A percentile compares a stretch with the other conserved stretches of the same genome.
Evolutionary conservation across 176 grass and related monocot species (phyloP).

Genomic region (Cymbopogon citratus): DNA sequence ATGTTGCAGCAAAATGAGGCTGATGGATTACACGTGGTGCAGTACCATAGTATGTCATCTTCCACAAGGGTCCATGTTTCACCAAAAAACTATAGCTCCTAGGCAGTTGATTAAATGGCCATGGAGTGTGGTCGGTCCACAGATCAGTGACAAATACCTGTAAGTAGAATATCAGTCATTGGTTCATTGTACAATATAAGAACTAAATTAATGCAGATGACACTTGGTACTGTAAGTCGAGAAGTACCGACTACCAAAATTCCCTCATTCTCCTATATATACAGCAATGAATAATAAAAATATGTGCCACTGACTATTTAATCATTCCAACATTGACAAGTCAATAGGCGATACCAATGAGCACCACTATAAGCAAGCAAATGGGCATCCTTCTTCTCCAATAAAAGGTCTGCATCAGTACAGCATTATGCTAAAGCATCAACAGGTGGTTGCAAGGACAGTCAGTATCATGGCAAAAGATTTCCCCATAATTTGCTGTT

Average conservation of each 20-base stretch:
- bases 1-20: conserved; percentile 95
- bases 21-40: conserved; percentile 87
- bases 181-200: conserved; percentile 5
- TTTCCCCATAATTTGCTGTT: neutral
- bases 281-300: conserved; percentile 7
- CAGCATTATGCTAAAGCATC: conserved; percentile 15
- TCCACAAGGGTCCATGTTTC: conserved; percentile 93
- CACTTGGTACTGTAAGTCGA: conserved; percentile 2
- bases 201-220: conserved; percentile 10
- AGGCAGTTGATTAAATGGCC: conserved; percentile 97
- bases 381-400: neutral
- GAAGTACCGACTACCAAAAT: neutral
- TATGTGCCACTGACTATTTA: neutral
- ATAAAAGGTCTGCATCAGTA: neutral
- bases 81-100: conserved; percentile 99
- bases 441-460: neutral
- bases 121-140: conserved; percentile 93
- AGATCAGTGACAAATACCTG: conserved; percentile 93
- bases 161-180: neutral
- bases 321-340: conserved; percentile 3
- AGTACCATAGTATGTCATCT: conserved; percentile 93
- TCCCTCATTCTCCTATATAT: neutral
- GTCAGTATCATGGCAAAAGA: neutral
- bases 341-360: neutral
- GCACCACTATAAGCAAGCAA: neutral